Conservation (phyloP, 1,284 basidiomycete genomes). For the Ustilago lituana region DNA sequence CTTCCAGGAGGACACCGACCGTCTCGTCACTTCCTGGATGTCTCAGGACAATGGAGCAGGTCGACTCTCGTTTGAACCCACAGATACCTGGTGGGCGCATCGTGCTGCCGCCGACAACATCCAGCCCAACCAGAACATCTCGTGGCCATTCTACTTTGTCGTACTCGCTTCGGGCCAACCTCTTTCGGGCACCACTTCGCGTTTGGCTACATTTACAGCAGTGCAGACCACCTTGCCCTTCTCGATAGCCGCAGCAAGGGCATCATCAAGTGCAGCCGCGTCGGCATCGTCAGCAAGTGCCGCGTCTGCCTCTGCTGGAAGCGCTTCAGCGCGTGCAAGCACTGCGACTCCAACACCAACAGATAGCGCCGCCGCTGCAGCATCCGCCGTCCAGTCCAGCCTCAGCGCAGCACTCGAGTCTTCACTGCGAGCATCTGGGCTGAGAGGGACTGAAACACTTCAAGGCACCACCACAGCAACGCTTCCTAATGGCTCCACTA, state of each 20-base stretch:
- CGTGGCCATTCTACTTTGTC: slow-evolving; percentile 64
- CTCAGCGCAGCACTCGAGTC: slow-evolving; percentile 51
- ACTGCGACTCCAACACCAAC: slow-evolving; percentile 6
- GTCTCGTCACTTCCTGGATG: slow-evolving; percentile 51
- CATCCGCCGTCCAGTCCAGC: slow-evolving; percentile 50
- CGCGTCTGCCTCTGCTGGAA: slow-evolving; percentile 24
- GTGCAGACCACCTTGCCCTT: slow-evolving; percentile 55
- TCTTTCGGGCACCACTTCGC: slow-evolving; percentile 41
- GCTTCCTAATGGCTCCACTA: slow-evolving; percentile 49
- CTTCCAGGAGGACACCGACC: slow-evolving; percentile 56
- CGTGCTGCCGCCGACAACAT: slow-evolving; percentile 48
- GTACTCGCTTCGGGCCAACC: slow-evolving; percentile 43
- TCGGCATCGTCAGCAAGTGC: slow-evolving; percentile 32
- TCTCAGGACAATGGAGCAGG: slow-evolving; percentile 51
- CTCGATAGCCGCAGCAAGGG: slow-evolving; percentile 35
- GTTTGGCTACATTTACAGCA: slow-evolving; percentile 52
- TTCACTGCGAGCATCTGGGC: slow-evolving; percentile 37
- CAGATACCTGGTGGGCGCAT: slow-evolving; percentile 57
- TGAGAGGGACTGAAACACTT: slow-evolving; percentile 57
- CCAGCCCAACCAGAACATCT: slow-evolving; percentile 52
- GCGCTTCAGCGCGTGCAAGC: slow-evolving; percentile 18
- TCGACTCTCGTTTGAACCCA: slow-evolving; percentile 53
- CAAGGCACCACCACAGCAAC: slow-evolving; percentile 53
- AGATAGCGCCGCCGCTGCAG: slow-evolving; percentile 17
- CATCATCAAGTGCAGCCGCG: slow-evolving; percentile 30